Base-by-base conservation (phyloP, 805 yeast genomes). In the Sungouiozyma ichnusensis region DNA sequence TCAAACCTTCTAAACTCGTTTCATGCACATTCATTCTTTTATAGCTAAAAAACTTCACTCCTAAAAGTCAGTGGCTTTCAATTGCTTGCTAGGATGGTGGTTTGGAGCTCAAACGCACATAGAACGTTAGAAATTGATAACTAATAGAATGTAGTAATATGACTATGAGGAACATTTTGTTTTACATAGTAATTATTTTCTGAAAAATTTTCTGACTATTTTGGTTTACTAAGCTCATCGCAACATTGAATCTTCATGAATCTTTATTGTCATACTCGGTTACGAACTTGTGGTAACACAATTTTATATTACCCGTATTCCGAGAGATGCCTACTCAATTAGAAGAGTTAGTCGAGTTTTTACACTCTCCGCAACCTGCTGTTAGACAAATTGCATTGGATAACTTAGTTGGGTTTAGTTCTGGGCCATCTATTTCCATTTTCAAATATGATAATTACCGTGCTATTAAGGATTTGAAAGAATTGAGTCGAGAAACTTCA, bases 321-420 rank as follows among this genome's bases (percentile, higher is more conserved):
- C n/a, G n/a, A n/a, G n/a, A 45, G 14, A 74, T 74, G 79, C 69
- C 76, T 2, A 48, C 72, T 8, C 77, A 75, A 55, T 55, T 76
- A 16, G 74, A 73, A 56, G 79, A 75, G 51, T 67, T 88, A 36
- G 94, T 86, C 17, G 77, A 72, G 38, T 87, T 88, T 57, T 68
- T 88, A 46, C 95, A 85, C 59, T 76, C 90, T 6, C 81, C 84
- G 1, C 85, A 82, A 55, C 79, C 83, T 2, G 81, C 81, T 9
- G 84, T 86, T 27, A 77, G 81, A 45, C 85, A 81, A 51, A 80
- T 87, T 43, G 97, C 97, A 0, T 67, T 88, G 38, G 92, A 84
- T 53, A 79, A 86, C 58, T 62, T 87, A 42, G 86, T 85, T 11
- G 94, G 88, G 2, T 85, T 72, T 59, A 81, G 94, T 8, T 76